A percentile compares a stretch with the other conserved stretches of the same genome.
phyloP scores from a whole-genome alignment of 2,329 filamentous ascomycete species.

The Alternaria solani region DNA sequence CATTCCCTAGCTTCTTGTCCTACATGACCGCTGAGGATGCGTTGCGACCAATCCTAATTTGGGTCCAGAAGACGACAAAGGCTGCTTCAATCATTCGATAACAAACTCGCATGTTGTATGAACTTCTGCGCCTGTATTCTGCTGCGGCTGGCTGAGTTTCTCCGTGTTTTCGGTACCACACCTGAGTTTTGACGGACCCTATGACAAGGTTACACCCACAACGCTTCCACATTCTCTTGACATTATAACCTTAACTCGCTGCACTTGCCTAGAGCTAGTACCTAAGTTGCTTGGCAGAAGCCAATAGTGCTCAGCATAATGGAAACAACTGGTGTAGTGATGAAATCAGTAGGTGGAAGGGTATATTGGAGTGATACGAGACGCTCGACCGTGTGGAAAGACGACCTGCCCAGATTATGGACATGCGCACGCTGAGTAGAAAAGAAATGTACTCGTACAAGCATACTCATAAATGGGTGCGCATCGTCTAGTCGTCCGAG shows the following conservation, averaged over 20 bases:
- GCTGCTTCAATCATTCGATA: background rate
- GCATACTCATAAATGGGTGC: background rate
- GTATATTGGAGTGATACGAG: conserved; percentile 7
- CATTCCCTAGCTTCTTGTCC: too few species aligned
- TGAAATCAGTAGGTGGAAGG: background rate
- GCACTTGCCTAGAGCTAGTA: too few species aligned
- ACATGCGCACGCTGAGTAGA: background rate
- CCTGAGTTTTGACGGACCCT: background rate
- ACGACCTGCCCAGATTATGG: background rate
- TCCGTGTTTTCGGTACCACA: background rate
- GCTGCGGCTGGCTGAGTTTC: background rate
- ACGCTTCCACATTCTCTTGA: background rate
- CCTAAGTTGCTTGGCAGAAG: too few species aligned
- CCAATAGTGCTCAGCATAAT: background rate
- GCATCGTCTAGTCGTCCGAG: conserved; percentile 18
- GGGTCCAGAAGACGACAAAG: background rate
- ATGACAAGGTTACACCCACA: background rate
- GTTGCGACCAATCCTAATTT: too few species aligned
- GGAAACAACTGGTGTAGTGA: background rate
- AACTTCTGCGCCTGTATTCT: background rate
- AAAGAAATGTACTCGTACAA: background rate
- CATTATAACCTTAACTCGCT: background rate
- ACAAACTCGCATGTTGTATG: rapidly evolving
- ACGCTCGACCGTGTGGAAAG: background rate
- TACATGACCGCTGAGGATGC: too few species aligned